Evolutionary conservation across 225 moss, liverwort and hornwort species (phyloP).

Genomic region (Bryum argenteum): DNA sequence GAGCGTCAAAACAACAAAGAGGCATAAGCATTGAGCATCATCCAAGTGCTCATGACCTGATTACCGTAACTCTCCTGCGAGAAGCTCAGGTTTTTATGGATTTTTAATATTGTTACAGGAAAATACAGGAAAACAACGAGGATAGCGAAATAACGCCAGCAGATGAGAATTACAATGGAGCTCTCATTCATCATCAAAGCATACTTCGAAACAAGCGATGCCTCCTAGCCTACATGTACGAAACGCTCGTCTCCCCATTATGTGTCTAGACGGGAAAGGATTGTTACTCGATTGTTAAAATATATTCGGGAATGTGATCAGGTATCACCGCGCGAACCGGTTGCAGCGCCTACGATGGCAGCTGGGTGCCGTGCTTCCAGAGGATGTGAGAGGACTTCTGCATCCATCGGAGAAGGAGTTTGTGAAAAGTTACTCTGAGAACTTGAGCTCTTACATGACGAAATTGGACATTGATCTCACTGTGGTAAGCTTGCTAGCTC

Average conservation of each 20-base stretch:
- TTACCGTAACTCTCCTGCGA: neutral
- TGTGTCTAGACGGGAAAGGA: neutral
- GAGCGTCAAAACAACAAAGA: conserved; percentile 4
- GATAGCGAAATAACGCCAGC: conserved; percentile 44
- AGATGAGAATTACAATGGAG: conserved; percentile 79
- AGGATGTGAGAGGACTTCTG: conserved; percentile 76
- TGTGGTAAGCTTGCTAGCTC: conserved; percentile 57
- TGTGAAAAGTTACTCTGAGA: conserved; percentile 84
- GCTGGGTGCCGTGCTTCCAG: conserved; percentile 91
- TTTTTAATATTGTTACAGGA: conserved; percentile 42
- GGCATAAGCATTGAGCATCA: neutral
- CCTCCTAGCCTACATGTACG: conserved; percentile 93
- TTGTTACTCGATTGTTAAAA: neutral
- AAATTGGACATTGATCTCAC: conserved; percentile 83
- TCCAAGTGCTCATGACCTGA: neutral
- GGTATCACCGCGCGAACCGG: conserved; percentile 79
- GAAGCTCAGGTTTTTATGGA: conserved; percentile 8
- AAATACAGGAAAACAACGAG: conserved; percentile 60
- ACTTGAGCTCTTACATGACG: conserved; percentile 80
- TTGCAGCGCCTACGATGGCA: conserved; percentile 90
- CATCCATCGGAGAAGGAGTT: conserved; percentile 86
- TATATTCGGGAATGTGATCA: conserved; percentile 35
- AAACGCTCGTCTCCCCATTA: conserved; percentile 12
- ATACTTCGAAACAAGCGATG: conserved; percentile 96
- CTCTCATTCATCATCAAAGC: conserved; percentile 92